Percentiles rank a stretch among this genome's conserved stretches.
Conservation (phyloP, 2,329 filamentous ascomycete genomes). For the Colletotrichum abscissum region DNA sequence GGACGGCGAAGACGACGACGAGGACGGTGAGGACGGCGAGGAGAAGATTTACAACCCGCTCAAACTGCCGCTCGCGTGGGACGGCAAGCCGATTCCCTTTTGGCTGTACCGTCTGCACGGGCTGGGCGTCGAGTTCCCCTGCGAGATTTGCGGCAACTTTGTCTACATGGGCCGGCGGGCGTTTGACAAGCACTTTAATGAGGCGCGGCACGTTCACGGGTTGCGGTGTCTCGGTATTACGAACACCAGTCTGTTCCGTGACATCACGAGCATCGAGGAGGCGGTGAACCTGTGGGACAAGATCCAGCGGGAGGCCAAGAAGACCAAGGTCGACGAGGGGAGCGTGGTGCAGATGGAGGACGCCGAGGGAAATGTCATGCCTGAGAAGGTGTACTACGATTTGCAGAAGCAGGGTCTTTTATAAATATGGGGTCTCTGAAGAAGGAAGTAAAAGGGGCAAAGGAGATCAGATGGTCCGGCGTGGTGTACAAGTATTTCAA, state of each 20-base stretch:
- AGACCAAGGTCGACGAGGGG: conserved; percentile 79
- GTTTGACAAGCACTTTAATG: conserved; percentile 99
- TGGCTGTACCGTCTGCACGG: conserved; percentile 99
- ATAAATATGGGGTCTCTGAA: conserved; percentile 51
- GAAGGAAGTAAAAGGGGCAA: neutral
- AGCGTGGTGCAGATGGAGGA: conserved; percentile 99
- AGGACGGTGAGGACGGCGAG: conserved; percentile 80
- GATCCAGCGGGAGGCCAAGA: conserved; percentile 87
- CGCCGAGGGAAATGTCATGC: conserved; percentile 97
- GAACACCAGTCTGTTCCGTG: conserved; percentile 89
- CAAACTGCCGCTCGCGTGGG: conserved; percentile 96
- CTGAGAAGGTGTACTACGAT: conserved; percentile 97
- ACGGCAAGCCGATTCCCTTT: conserved; percentile 98
- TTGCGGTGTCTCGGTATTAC: conserved; percentile 94
- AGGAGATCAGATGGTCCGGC: neutral
- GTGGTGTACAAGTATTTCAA: conserved; percentile 11
- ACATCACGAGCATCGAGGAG: conserved; percentile 93
- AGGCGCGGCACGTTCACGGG: conserved; percentile 91
- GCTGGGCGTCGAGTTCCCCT: conserved; percentile 92
- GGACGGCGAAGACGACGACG: conserved; percentile 61
- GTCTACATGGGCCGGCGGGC: conserved; percentile 98
- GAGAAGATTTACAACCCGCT: conserved; percentile 97
- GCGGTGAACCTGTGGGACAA: conserved; percentile 92
- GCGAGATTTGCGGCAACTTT: conserved; percentile 97
- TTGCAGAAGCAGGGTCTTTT: conserved; percentile 91